Base-by-base conservation (phyloP, 441 rosid species). In the Isatis lusitanica region DNA sequence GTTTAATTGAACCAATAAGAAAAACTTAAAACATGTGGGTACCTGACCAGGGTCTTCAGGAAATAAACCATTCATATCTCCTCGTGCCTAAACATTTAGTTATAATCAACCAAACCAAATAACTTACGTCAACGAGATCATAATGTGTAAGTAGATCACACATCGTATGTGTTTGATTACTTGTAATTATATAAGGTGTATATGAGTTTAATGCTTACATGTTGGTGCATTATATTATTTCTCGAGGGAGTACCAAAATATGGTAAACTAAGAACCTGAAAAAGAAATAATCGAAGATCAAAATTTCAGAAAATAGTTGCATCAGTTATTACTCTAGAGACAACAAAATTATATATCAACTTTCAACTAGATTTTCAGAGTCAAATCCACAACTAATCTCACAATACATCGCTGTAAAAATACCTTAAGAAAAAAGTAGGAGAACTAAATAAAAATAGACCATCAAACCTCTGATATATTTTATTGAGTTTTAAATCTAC, bases 41-140 rank as follows among this genome's bases (percentile, higher is more conserved):
- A 90, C 97, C 92, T 90, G 96, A 82, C 93, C 94, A 76, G 93
- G 93, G 70, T 91, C 96, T 79, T 93, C 92, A 67, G 96, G 93
- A 82, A 93, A 91, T 71, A 84, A 79, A 82, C 88, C 77, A 67
- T 83, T 83, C 82, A 84, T 81, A 75, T 87, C 89, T 31, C 94
- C 89, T 81, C 83, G 88, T 74, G 83, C 92, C 97, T 90, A 83
- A 21, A 28, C 4, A 63, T 12, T 39, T 35, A 52, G 26, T 55
- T 17, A 38, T 26, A 36, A 17, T 43, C 26, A 44, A 46, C 35
- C 38, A 57, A 46, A 33, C 26, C 42, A 16, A 44, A 15, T 9
- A 36, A 30, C 43, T 68, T 42, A 53, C 31, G 13, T 47, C 18
- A 43, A 31, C 21, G 6, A 55, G 31, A 68, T 16, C 39, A 30